Base-by-base conservation (phyloP, 73 alveolate species). In the Paramecium octaurelia region DNA sequence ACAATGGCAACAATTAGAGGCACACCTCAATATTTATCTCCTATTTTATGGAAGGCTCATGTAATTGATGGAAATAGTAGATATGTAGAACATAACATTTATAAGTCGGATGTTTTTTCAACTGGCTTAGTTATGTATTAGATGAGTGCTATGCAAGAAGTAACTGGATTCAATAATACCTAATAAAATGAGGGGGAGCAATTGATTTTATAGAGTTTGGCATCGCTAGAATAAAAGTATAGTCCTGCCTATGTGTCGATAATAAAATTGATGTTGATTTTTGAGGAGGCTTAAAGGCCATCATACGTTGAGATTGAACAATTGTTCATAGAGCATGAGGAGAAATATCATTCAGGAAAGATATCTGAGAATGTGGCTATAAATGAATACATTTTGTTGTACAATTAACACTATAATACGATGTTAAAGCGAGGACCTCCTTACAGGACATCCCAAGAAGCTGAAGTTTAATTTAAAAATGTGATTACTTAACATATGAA, bases 1-100 rank as follows among this genome's bases (percentile, higher is more conserved):
- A 89, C 94, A 59, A 88, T 97, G 94, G 99, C 99, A 18, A 97
- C 99, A 36, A 97, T 97, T 31, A 95, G 99, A 94, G 99, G 99
- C 6, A 97, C 99, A 14, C 99, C 99, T 3, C 97, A 97, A 94
- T 97, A 97, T 92, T 92, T 97, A 58, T 94, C 98, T 14, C 99
- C 99, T 6, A 94, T 97, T 23, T 92, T 97, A 42, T 97, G 99
- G 99, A 97, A 97, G 76, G 99, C 99, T 8, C 99, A 97, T 93
- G 99, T 97, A 12, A 96, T 97, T 6, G 98, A 96, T 92, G 97
- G 97, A n/a, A 97, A 97, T 89, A 96, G 98, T n/a, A 95, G 98
- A 59, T 97, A 96, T 93, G 99, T 96, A 29, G 97, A 96, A 58
- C 99, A 97, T 93, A 97, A 97, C 71, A 97, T 97, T 92, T 97